Evolutionary conservation across 176 grass and related monocot species (phyloP), one percentile per base, ranked within the genome.

Genomic region (Zoysia japonica): DNA sequence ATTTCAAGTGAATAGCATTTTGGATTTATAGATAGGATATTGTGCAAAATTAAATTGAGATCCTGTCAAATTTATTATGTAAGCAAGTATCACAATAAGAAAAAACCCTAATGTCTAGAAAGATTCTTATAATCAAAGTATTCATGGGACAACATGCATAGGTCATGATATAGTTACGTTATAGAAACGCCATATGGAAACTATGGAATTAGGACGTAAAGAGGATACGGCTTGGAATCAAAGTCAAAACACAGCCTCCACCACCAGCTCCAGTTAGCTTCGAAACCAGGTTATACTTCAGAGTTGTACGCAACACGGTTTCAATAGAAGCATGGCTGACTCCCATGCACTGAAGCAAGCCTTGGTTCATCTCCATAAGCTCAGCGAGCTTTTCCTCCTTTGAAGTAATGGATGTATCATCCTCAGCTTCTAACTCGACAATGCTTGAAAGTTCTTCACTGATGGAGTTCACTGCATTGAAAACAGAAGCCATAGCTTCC

Each of bases 341-440:
- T 57, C 95, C 95, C 86, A 98, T 92, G 84, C 92, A 94, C 63
- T 92, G 91, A 49, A 98, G 92, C 85, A 98, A 90, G 17, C 92
- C 95, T 88, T 98, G 95, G 64, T 94, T 98, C 92, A 98, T 98
- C 82, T 90, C 80, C 88, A 98, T 94, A 80, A 98, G 61, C 75
- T 98, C 92, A 74, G 88, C 80, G 80, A 98, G 68, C 67, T 90
- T 94, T 41, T 94, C 90, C 75, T 98, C 95, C 83, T 87, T 98
- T 44, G 84, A 83, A 55, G 80, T 92, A 43, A 92, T 65, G 49
- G 80, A 66, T 78, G 77, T 46, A 42, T 94, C 87, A 87, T 92
- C 89, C 46, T 39, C 61, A 13, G 90, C 87, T 64, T 67, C 81
- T 68, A 83, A 78, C 67, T 98, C 88, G 12, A 94, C 83, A 12